Percentiles rank a stretch among this genome's conserved stretches.
Conservation (phyloP, 2,329 filamentous ascomycete species). For the Sporothrix euskadiensis region DNA sequence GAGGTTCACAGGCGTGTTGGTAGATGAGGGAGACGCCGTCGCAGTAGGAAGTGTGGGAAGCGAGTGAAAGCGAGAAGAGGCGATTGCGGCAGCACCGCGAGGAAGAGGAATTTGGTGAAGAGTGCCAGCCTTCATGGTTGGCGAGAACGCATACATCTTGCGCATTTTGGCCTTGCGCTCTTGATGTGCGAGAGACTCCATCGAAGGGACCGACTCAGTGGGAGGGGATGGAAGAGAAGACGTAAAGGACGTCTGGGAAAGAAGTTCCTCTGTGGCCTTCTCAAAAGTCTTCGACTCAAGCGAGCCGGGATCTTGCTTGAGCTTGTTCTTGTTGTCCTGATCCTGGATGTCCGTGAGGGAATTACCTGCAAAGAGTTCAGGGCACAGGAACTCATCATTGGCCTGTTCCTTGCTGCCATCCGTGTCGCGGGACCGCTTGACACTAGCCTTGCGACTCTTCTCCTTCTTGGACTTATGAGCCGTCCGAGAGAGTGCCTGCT, state of each 20-base stretch:
- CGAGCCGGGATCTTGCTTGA: background rate
- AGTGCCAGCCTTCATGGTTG: slow-evolving; percentile 40
- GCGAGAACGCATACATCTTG: slow-evolving; percentile 15
- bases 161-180: slow-evolving; percentile 9
- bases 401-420: slow-evolving; percentile 38
- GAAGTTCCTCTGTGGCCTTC: slow-evolving; percentile 46
- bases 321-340: background rate
- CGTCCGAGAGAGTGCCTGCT: background rate
- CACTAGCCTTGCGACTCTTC: slow-evolving; percentile 43
- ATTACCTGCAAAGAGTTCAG: background rate
- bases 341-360: background rate
- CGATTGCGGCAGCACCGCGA: background rate
- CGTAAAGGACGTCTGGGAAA: slow-evolving; percentile 28
- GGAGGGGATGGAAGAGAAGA: slow-evolving; percentile 35
- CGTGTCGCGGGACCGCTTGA: background rate
- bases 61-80: background rate
- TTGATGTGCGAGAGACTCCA: background rate
- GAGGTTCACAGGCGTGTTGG: background rate
- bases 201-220: slow-evolving; percentile 27
- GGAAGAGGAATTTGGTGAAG: slow-evolving; percentile 9
- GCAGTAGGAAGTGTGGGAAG: background rate
- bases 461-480: slow-evolving; percentile 41
- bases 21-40: background rate
- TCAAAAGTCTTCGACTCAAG: slow-evolving; percentile 30
- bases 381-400: background rate